Evolutionary conservation across 2,329 filamentous ascomycete genomes (phyloP), one percentile per base, ranked within the genome.

Genomic region (Ophiostoma novo-ulmi): DNA sequence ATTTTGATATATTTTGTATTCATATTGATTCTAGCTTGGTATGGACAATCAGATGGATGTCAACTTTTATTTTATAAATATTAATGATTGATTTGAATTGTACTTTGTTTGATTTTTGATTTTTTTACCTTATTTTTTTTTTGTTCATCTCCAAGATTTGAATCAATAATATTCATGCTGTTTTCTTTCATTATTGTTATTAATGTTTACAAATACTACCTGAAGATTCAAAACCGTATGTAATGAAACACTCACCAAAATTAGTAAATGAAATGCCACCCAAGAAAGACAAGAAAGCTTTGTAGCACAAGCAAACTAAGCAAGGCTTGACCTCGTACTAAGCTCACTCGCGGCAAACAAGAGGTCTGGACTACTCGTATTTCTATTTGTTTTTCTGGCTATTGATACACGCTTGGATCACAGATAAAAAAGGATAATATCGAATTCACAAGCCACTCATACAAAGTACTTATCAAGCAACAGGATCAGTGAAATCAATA

Each of bases 251-350:
- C 31, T 4, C 31, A 1, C 31, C 31, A 31, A 31, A 31, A 31
- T 31, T 31, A 22, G 7, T 1, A 11, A 13, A 58, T 2, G 13
- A 13, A 31, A 1, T 58, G 7, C 31, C 1, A 26, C 26, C 52
- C 52, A 58, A 26, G 52, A 58, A 14, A 13, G n/a, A 58, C 22
- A 58, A 58, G 52, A 11, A 58, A 58, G 52, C 52, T 8, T 58
- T 58, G 52, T 17, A 58, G 52, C 52, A 58, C n/a, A 58, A 58
- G 52, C 52, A 58, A 58, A 26, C 52, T 26, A 58, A 58, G 52
- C 52, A 58, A 58, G 52, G 52, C 52, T 58, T 58, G 52, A 48
- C 8, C 11, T 58, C 1, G 52, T 58, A 17, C 52, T 58, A 58
- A 58, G 52, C 52, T n/a, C 26, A 5, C 52, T n/a, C 22, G 52